A percentile compares a stretch with the other conserved stretches of the same genome.
These are phyloP conservation scores for Dysphania ambrosioides DNA, from an alignment of 148 eudicot genomes.

Conservation along the genomic window DNA sequence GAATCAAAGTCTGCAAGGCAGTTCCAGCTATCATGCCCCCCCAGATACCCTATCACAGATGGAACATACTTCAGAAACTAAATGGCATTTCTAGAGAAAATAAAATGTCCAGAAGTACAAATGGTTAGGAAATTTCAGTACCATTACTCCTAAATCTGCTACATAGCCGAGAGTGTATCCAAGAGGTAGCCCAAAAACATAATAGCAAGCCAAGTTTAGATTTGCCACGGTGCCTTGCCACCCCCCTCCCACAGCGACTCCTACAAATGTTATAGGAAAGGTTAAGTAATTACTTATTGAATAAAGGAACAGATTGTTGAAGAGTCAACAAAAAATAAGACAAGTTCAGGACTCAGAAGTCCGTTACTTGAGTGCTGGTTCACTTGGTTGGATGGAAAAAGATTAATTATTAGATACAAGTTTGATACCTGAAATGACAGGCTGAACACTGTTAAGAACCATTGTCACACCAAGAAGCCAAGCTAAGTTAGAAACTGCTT, in stretches of 20 bases:
- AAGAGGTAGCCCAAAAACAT: slow-evolving; percentile 63
- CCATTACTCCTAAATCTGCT: slow-evolving; percentile 58
- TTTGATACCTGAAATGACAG: slow-evolving; percentile 70
- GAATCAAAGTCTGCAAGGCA: slow-evolving; percentile 55
- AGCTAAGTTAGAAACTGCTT: slow-evolving; percentile 57
- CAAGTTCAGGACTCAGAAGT: neutral
- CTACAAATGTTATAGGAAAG: slow-evolving; percentile 36
- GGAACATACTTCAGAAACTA: slow-evolving; percentile 1
- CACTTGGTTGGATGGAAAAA: neutral
- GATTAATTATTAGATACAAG: neutral
- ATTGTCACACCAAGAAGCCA: slow-evolving; percentile 77
- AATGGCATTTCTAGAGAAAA: neutral
- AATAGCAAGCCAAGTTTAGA: slow-evolving; percentile 69
- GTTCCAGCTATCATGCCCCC: slow-evolving; percentile 78
- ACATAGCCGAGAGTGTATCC: slow-evolving; percentile 63
- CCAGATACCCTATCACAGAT: slow-evolving; percentile 67
- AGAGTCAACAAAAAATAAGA: too few relatives aligned
- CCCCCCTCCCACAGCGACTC: slow-evolving; percentile 83
- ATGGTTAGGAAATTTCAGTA: slow-evolving; percentile 15
- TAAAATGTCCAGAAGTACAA: neutral
- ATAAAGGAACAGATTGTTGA: neutral
- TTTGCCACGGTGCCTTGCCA: slow-evolving; percentile 83
- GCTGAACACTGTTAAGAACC: slow-evolving; percentile 81
- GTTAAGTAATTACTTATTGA: neutral
- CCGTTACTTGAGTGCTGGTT: neutral